Base-by-base conservation (phyloP, 139 green algal species). In the Closterium sp. region DNA sequence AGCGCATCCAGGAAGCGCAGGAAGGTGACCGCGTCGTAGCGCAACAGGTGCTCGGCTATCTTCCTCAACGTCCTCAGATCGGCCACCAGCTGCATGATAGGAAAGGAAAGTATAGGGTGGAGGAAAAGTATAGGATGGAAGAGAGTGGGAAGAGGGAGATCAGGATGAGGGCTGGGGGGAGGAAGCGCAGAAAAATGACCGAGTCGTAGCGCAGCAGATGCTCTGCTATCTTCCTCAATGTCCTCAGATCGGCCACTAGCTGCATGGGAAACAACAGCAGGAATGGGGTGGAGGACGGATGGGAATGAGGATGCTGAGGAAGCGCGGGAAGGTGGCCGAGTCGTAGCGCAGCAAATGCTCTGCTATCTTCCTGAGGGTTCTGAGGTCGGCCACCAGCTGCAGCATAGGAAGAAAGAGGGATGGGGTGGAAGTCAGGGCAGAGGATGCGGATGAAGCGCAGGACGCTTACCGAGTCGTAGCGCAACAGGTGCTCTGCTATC, bases 21-120 rank as follows among this genome's bases (percentile, higher is more conserved):
- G 85, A 95, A 95, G 3, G 93, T 93, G 22, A 94, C 91, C 27
- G 96, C 86, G 86, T 97, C 95, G 90, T 95, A 94, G 24, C 91
- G 88, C 70, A 98, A 93, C 45, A 99, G 95, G 88, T 95, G 95
- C 11, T 87, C 30, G 0, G 95, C 95, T 86, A 99, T 92, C 31
- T 96, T 93, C 11, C 97, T 94, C 85, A 99, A 94, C 7, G 97
- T 98, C 27, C 93, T 89, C 89, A 99, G 94, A 93, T 99, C 98
- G 29, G 94, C 89, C 84, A 98, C 96, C 17, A 97, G 89, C 94
- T 97, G 95, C 62, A 87, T 93, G n/a, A 31, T 31, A 29, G 32
- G 62, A 10, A 17, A 3, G n/a, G n/a, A n/a, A n/a, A n/a, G n/a
- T n/a, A n/a, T n/a, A n/a, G n/a, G n/a, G n/a, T n/a, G n/a, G n/a